A percentile compares a stretch with the other conserved stretches of the same genome.
These are phyloP conservation scores for Neurospora sublineolata DNA, from an alignment of 495 filamentous ascomycete species.

Conservation along the genomic window DNA sequence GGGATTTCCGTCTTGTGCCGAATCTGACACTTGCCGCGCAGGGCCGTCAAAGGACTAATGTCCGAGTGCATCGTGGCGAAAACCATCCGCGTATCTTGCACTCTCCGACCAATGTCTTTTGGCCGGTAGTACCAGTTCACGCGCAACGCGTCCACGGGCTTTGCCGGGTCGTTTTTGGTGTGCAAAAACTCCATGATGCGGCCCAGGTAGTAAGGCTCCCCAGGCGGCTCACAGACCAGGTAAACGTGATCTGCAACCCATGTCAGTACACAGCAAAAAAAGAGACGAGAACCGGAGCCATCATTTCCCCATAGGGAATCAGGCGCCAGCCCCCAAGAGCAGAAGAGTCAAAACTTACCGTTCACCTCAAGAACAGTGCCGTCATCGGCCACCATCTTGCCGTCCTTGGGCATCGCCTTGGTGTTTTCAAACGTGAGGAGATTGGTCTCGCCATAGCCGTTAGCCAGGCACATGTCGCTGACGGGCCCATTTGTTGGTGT, in stretches of 20 bases:
- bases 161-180: slow-evolving; percentile 54
- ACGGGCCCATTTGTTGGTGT: slow-evolving; percentile 16
- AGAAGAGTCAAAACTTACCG: no score
- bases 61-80: slow-evolving; percentile 99
- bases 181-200: slow-evolving; percentile 97
- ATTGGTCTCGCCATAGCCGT: slow-evolving; percentile 49
- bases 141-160: slow-evolving; percentile 73
- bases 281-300: slow-evolving; percentile 3
- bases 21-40: slow-evolving; percentile 88
- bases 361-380: slow-evolving; percentile 73
- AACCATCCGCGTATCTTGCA: slow-evolving; percentile 75
- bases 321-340: neutral
- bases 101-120: slow-evolving; percentile 85
- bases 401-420: slow-evolving; percentile 57
- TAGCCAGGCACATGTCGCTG: slow-evolving; percentile 5
- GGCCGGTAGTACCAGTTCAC: slow-evolving; percentile 99
- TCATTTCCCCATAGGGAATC: neutral
- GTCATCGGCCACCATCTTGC: slow-evolving; percentile 78
- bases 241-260: slow-evolving; percentile 77
- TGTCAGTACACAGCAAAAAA: slow-evolving; percentile 14
- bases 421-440: slow-evolving; percentile 77
- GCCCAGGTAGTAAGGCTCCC: slow-evolving; percentile 94
- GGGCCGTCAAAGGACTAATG: slow-evolving; percentile 77
- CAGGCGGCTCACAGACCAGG: slow-evolving; percentile 92
- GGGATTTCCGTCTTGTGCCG: slow-evolving; percentile 75